Percentiles rank a stretch among this genome's conserved stretches.
These are phyloP conservation scores for Russula emetica DNA, from an alignment of 768 basidiomycete genomes.

Conservation along the genomic window DNA sequence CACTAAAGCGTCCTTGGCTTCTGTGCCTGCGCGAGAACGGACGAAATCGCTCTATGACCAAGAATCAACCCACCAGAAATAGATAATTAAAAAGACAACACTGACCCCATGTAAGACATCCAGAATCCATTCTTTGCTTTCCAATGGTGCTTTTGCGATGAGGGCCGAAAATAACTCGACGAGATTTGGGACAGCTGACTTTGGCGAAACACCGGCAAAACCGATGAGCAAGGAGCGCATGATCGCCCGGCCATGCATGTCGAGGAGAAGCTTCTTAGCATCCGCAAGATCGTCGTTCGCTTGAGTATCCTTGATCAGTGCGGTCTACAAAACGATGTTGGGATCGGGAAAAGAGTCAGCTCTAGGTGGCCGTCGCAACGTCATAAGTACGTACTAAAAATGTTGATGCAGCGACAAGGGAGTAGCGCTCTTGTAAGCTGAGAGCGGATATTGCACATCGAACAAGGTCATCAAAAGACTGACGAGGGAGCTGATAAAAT, in stretches of 20 bases:
- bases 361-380: not conserved
- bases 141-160: conserved; percentile 50
- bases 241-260: conserved; percentile 56
- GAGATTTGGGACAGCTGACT: conserved; percentile 78
- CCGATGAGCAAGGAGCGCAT: conserved; percentile 72
- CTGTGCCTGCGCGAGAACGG: conserved; percentile 63
- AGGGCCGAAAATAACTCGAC: conserved; percentile 75
- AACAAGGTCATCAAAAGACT: conserved; percentile 62
- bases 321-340: conserved; percentile 42
- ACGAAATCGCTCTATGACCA: conserved; percentile 62
- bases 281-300: conserved; percentile 56
- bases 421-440: conserved; percentile 77
- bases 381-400: conserved; percentile 64
- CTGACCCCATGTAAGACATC: conserved; percentile 64
- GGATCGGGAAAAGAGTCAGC: not conserved
- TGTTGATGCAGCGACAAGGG: conserved; percentile 72
- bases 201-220: conserved; percentile 79
- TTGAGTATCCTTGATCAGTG: conserved; percentile 63
- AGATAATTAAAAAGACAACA: not conserved
- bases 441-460: conserved; percentile 65
- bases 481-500: conserved; percentile 61
- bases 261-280: conserved; percentile 49
- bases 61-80: not conserved
- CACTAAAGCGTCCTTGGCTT: conserved; percentile 75
- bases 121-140: conserved; percentile 65